A percentile compares a stretch with the other conserved stretches of the same genome.
Evolutionary conservation across 2,329 filamentous ascomycete species (phyloP).

Genomic region (Fusarium aywerte): DNA sequence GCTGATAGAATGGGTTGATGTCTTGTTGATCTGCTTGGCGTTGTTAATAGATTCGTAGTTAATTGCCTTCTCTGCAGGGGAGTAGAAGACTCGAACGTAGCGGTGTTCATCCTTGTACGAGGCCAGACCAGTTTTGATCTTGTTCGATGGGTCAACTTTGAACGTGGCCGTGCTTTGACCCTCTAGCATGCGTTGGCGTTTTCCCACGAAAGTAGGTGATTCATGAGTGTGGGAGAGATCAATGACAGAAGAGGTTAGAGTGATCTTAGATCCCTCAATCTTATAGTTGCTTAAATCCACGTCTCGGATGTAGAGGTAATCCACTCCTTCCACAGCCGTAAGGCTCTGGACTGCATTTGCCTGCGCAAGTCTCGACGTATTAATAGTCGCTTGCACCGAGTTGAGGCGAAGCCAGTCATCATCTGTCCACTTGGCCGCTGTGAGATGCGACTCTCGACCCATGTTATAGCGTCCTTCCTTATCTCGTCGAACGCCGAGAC

Average conservation of each 20-base stretch:
- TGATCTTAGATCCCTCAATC: neutral
- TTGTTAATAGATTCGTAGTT: neutral
- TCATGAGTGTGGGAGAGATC: conserved; percentile 1
- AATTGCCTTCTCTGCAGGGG: neutral
- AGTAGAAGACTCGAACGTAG: neutral
- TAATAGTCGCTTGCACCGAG: neutral
- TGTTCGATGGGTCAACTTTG: neutral
- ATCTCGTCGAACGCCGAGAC: conserved; percentile 15
- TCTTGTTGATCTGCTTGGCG: conserved; percentile 7
- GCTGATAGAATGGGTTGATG: neutral
- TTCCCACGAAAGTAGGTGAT: conserved; percentile 15
- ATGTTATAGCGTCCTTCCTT: conserved; percentile 9
- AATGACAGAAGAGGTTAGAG: neutral
- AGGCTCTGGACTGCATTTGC: neutral
- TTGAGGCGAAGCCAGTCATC: conserved; percentile 11
- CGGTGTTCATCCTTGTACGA: conserved; percentile 20
- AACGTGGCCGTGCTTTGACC: conserved; percentile 1
- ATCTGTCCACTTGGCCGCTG: conserved; percentile 1
- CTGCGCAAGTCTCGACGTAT: neutral
- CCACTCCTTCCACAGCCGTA: conserved; percentile 1
- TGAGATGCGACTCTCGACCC: conserved; percentile 14
- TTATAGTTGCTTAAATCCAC: conserved; percentile 8
- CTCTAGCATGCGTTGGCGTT: conserved; percentile 10
- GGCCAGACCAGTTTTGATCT: neutral
- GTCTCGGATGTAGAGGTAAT: conserved; percentile 17